Conservation (phyloP, 2,329 filamentous ascomycete genomes). For the Xylaria sp. region DNA sequence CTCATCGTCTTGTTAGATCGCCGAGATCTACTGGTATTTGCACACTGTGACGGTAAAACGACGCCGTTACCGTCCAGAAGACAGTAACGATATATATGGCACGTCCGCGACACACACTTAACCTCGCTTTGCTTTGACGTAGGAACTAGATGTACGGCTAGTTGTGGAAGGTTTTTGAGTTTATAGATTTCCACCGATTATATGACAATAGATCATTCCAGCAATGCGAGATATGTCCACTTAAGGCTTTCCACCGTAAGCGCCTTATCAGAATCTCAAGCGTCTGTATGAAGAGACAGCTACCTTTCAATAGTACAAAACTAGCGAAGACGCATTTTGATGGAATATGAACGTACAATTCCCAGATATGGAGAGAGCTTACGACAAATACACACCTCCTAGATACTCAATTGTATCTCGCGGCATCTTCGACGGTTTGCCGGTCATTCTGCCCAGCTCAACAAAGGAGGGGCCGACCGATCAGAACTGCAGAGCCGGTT, state of each 20-base stretch:
- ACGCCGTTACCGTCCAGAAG: no score
- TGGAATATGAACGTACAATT: slow-evolving; percentile 11
- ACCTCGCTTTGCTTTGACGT: slow-evolving; percentile 74
- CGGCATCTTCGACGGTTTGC: slow-evolving; percentile 24
- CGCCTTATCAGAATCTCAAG: not conserved
- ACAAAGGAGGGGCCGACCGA: slow-evolving; percentile 35
- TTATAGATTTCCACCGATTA: not conserved
- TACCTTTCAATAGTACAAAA: not conserved
- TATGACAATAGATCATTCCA: not conserved
- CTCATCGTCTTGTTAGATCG: slow-evolving; percentile 64
- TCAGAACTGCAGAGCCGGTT: slow-evolving; percentile 29
- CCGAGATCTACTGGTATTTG: slow-evolving; percentile 77
- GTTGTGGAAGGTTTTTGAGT: slow-evolving; percentile 72
- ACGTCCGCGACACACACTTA: no score
- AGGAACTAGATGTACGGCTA: slow-evolving; percentile 76
- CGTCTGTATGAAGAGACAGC: not conserved
- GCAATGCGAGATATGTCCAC: not conserved
- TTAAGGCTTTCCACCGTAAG: not conserved
- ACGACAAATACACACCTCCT: slow-evolving; percentile 23
- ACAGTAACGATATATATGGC: no score
- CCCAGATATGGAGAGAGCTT: slow-evolving; percentile 3
- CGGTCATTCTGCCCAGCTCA: slow-evolving; percentile 38
- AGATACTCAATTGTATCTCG: slow-evolving; percentile 33
- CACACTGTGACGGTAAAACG: no score
- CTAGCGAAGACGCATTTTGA: slow-evolving; percentile 1